These are phyloP conservation scores for Aaosphaeria arxii DNA, from an alignment of 2,329 filamentous ascomycete species.

Conservation along the genomic window DNA sequence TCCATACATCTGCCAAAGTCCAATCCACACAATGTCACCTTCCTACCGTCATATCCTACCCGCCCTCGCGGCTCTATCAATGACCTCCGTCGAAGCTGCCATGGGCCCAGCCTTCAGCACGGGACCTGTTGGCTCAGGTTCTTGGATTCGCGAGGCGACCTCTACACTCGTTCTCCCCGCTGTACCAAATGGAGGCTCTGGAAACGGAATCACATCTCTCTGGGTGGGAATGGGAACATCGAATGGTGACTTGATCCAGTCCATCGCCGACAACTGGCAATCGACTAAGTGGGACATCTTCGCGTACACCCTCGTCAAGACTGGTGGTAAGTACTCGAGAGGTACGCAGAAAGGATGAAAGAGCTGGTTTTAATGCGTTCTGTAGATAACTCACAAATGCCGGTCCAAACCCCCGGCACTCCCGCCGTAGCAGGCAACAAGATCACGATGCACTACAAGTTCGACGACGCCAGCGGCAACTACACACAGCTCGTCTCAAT, in stretches of 20 bases:
- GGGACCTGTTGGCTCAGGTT: constrained; percentile 40
- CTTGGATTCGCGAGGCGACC: constrained; percentile 45
- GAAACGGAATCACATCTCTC: constrained; percentile 41
- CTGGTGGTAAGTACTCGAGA: background rate
- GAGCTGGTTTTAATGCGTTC: no score
- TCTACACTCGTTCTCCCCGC: constrained; percentile 45
- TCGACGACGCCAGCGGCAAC: constrained; percentile 37
- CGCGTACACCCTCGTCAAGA: constrained; percentile 26
- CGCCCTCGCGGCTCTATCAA: background rate
- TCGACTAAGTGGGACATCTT: constrained; percentile 42
- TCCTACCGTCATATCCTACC: background rate
- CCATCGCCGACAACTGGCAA: constrained; percentile 32
- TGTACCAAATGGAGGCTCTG: constrained; percentile 31
- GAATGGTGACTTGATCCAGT: constrained; percentile 50
- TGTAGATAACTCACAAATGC: constrained; percentile 20
- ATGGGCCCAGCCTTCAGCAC: constrained; percentile 32
- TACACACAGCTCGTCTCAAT: constrained; percentile 42
- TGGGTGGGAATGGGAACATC: constrained; percentile 53
- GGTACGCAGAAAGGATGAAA: no score
- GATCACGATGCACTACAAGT: constrained; percentile 46
- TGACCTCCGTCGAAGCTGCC: constrained; percentile 12
- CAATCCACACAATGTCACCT: no score
- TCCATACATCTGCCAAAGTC: no score
- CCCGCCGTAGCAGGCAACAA: constrained; percentile 24
- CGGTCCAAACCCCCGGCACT: constrained; percentile 28